Evolutionary conservation across 306 rosid species (phyloP).

Genomic region (Cajanus cajan): DNA sequence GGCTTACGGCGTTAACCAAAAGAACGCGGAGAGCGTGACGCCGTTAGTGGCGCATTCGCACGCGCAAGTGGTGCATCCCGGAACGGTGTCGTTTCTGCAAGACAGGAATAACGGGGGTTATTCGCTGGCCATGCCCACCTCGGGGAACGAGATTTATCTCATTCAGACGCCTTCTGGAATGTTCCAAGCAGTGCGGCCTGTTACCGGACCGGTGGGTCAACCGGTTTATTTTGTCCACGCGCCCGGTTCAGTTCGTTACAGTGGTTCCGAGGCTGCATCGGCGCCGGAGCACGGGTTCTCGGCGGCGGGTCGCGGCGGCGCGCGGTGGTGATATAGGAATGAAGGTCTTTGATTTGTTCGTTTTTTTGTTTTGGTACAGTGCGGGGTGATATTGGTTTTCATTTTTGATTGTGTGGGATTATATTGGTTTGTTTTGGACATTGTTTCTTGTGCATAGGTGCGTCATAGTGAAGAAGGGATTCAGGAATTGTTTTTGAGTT

Average conservation of each 20-base stretch:
- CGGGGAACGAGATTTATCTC: slow-evolving; percentile 58
- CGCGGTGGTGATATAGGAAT: slow-evolving; percentile 24
- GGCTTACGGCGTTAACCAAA: slow-evolving; percentile 19
- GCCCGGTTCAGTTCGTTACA: slow-evolving; percentile 32
- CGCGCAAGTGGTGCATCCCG: slow-evolving; percentile 29
- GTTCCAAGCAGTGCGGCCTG: slow-evolving; percentile 60
- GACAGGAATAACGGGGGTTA: slow-evolving; percentile 51
- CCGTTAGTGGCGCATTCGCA: slow-evolving; percentile 34
- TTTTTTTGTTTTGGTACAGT: not conserved
- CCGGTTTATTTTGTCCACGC: slow-evolving; percentile 31
- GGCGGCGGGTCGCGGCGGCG: slow-evolving; percentile 39
- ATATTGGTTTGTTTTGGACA: slow-evolving; percentile 29
- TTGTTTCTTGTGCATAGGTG: slow-evolving; percentile 51
- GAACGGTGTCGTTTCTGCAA: slow-evolving; percentile 36
- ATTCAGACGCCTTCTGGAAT: slow-evolving; percentile 57
- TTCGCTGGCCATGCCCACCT: slow-evolving; percentile 22
- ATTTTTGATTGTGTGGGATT: not conserved
- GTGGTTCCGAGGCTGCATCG: slow-evolving; percentile 33
- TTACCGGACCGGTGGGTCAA: slow-evolving; percentile 52
- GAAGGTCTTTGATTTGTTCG: not conserved
- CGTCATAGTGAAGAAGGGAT: slow-evolving; percentile 8
- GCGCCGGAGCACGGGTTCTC: too few species aligned
- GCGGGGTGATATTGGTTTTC: not conserved
- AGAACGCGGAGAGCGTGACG: slow-evolving; percentile 41
- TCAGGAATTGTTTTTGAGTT: slow-evolving; percentile 25